Evolutionary conservation across 192 early-diverging fungal genomes (phyloP), one percentile per base, ranked within the genome.

Genomic region (Thamnidium elegans): DNA sequence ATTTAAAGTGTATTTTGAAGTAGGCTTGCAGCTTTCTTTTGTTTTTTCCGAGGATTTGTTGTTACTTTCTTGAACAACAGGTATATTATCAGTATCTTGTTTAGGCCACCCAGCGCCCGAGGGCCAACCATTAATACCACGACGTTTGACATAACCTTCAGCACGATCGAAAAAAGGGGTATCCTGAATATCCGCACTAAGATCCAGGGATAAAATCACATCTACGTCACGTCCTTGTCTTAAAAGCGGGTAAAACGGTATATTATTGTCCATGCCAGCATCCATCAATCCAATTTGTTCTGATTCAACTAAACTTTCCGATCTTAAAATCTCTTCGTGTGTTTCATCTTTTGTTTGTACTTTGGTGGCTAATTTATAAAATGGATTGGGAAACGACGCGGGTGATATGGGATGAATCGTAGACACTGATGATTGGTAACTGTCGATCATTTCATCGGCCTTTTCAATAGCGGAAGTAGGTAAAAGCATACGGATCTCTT

Each of bases 191-290:
- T 87, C 82, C n/a, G 82, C 86, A 58, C 86, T 87, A 23, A 84
- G 76, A 67, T 93, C 91, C 23, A 93, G 78, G 11, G 85, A 81
- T 11, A 93, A 60, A 7, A 90, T 79, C 19, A 90, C 75, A 71
- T 93, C 91, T 2, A 91, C 82, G 23, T 76, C 61, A 13, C 91
- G 81, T 6, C 85, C 86, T 1, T 81, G 76, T 6, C 89, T 73
- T 34, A 88, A 65, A 14, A 93, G 58, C 7, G 90, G 86, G 21
- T 90, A 87, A 50, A 93, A 79, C 0, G 91, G 89, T 34, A 90
- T 69, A 65, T 93, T 91, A 63, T 93, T 93, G 42, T 89, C 83
- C 71, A 86, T 78, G 7, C 88, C 91, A 11, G 88, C 89, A 73
- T 92, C 91, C 73, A 87, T 87, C 19, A 91, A 69, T 26, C 80